phyloP scores from a whole-genome alignment of 164 flowering plant species.

The grape (Vitis vinifera) region ASM3070453v1 NC_081816.1:20775501-20776000 shows the following conservation, averaged over 20 bases:
- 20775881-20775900: no score
- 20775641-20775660: neutral
- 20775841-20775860: neutral
- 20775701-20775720: neutral
- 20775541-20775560: slow-evolving; percentile 89
- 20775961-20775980: slow-evolving; percentile 94
- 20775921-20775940: neutral
- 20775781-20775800: slow-evolving; percentile 69
- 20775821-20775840: slow-evolving; percentile 62
- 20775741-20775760: slow-evolving; percentile 88
- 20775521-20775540: slow-evolving; percentile 99
- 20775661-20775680: neutral
- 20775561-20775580: no score
- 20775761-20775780: slow-evolving; percentile 74
- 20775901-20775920: no score
- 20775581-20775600: no score
- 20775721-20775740: slow-evolving; percentile 51
- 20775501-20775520: slow-evolving; percentile 73
- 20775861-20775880: neutral
- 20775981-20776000: slow-evolving; percentile 99
- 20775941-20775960: slow-evolving; percentile 68
- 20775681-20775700: no score
- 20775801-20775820: slow-evolving; percentile 81
- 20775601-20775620: no score
- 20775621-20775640: neutral